Conservation (phyloP, 139 green algal genomes). For the Volvox africanus region DNA sequence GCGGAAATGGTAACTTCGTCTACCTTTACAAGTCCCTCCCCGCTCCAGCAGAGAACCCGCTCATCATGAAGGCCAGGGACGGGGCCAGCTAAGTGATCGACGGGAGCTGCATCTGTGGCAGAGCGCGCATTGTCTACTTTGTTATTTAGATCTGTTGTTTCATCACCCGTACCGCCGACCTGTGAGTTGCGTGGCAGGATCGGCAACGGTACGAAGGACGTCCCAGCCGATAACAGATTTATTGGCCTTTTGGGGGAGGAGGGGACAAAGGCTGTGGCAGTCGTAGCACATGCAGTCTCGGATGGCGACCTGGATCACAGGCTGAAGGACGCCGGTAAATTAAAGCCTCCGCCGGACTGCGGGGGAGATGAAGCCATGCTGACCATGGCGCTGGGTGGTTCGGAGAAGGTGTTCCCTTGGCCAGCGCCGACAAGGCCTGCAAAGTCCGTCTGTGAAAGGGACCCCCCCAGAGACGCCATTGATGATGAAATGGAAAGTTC, state of each 20-base stretch:
- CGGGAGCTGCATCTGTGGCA: no score
- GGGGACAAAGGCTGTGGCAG: neutral
- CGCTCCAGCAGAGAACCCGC: no score
- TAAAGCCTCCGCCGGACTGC: neutral
- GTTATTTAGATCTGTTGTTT: no score
- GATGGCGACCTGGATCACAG: no score
- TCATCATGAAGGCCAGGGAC: no score
- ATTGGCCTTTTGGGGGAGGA: neutral
- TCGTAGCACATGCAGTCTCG: neutral
- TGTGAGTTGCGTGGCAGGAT: no score
- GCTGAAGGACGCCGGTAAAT: neutral
- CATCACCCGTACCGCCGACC: no score
- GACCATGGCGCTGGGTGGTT: neutral
- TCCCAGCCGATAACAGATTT: neutral
- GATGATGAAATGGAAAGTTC: constrained; percentile 57
- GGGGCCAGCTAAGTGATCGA: no score
- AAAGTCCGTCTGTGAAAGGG: constrained; percentile 12
- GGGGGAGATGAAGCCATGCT: constrained; percentile 5
- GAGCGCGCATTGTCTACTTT: no score
- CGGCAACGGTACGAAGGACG: neutral
- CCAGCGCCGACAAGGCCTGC: neutral
- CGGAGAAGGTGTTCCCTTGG: neutral
- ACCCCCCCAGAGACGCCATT: constrained; percentile 9
- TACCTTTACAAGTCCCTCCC: no score
- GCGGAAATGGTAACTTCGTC: no score